Percentiles rank a stretch among this genome's conserved stretches.
Conservation (phyloP, 139 green algal species). For the Pycnococcus provasolii region DNA sequence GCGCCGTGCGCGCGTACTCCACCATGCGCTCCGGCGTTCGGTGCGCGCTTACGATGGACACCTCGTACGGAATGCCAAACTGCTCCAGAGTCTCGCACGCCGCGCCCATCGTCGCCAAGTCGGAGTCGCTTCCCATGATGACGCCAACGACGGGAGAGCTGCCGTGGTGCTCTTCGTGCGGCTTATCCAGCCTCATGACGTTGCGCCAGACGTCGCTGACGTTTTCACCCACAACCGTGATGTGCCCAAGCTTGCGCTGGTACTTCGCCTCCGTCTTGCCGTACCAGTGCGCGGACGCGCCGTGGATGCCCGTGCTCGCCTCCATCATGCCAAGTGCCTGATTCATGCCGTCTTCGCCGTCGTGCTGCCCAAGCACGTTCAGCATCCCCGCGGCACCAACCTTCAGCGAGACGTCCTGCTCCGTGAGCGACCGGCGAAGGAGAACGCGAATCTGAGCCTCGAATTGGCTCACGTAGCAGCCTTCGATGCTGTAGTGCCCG, state of each 20-base stretch:
- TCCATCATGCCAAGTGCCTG: slow-evolving; percentile 56
- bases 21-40: slow-evolving; percentile 88
- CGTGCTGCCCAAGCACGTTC: slow-evolving; percentile 65
- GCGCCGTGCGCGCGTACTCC: slow-evolving; percentile 70
- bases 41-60: slow-evolving; percentile 90
- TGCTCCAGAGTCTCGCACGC: slow-evolving; percentile 48
- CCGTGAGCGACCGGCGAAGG: slow-evolving; percentile 83
- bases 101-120: slow-evolving; percentile 83
- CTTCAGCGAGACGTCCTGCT: slow-evolving; percentile 48
- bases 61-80: slow-evolving; percentile 39
- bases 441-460: slow-evolving; percentile 90
- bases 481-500: slow-evolving; percentile 96
- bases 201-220: slow-evolving; percentile 17
- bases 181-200: slow-evolving; percentile 36
- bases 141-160: slow-evolving; percentile 58
- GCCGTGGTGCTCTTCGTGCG: too few species aligned
- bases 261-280: slow-evolving; percentile 59
- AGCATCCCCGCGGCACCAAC: slow-evolving; percentile 46
- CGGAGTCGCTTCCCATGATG: slow-evolving; percentile 96
- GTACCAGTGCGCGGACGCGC: slow-evolving; percentile 75
- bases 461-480: slow-evolving; percentile 77
- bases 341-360: slow-evolving; percentile 55
- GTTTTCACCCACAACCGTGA: slow-evolving; percentile 57
- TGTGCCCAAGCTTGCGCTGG: slow-evolving; percentile 74
- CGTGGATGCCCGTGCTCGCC: slow-evolving; percentile 22